Conservation (phyloP, 352 stramenopile species). For the Phytophthora brassicae region DNA sequence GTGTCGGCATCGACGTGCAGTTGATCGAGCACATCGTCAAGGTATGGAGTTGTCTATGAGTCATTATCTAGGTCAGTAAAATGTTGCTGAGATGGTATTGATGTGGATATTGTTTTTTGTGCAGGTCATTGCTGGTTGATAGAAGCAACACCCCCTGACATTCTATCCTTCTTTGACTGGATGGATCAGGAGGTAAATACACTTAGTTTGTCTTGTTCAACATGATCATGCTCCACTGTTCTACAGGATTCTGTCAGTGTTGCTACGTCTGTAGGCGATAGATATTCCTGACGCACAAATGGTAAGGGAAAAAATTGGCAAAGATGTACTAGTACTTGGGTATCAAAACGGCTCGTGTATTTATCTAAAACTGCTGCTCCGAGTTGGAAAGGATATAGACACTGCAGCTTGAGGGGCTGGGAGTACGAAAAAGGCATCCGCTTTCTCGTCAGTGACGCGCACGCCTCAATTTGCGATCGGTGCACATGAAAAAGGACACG, state of each 20-base stretch:
- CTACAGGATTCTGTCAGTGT: no score
- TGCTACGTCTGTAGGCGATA: no score
- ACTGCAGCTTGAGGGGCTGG: constrained; percentile 20
- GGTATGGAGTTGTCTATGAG: constrained; percentile 17
- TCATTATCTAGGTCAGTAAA: no score
- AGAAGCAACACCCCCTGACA: no score
- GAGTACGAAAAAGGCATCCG: constrained; percentile 9
- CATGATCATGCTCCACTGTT: no score
- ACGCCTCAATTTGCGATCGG: constrained; percentile 3
- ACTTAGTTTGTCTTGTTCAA: no score
- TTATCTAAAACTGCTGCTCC: constrained; percentile 25
- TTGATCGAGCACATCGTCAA: constrained; percentile 32
- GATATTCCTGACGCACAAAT: no score
- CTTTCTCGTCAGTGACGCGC: constrained; percentile 9
- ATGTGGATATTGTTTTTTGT: background rate
- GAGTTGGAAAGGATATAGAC: constrained; percentile 31
- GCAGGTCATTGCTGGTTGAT: constrained; percentile 14
- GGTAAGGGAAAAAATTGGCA: no score
- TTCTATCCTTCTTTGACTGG: no score
- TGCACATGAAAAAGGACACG: constrained; percentile 11
- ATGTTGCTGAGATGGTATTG: background rate
- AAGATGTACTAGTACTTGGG: no score
- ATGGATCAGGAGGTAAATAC: no score
- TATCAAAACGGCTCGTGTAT: constrained; percentile 36
- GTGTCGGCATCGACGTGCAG: constrained; percentile 17